Evolutionary conservation across 2,329 filamentous ascomycete genomes (phyloP), one percentile per base, ranked within the genome.

Genomic region (Alternaria consortialis): DNA sequence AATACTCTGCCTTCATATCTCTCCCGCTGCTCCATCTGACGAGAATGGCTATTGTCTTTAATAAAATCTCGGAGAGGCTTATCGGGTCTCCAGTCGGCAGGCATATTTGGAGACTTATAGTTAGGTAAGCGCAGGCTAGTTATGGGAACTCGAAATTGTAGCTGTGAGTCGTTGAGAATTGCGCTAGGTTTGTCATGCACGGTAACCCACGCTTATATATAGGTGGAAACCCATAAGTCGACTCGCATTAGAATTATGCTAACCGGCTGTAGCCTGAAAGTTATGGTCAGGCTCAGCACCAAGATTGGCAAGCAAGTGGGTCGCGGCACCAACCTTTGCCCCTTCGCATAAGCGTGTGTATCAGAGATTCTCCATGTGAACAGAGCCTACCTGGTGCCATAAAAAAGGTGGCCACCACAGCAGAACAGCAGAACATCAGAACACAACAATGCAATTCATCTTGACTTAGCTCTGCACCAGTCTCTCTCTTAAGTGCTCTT

Each of bases 1-100:
- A 63, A 63, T 25, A 56, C 25, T 50, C 48, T 63, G 42, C 60
- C n/a, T 60, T 56, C 8, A 54, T 56, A 63, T 34, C 42, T 55
- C 7, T 57, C n/a, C 42, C 46, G 27, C 44, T 50, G 37, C 60
- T 59, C 32, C 17, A 32, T 58, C 51, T 59, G 17, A 20, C 52
- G n/a, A 56, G 44, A 54, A 59, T 47, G 34, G 39, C 46, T 48
- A 25, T 53, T 58, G 4, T 62, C 50, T 59, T 58, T 56, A 20
- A 62, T 56, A 36, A 52, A 62, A 34, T 40, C 32, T 56, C 20
- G 34, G 20, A 52, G 5, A 63, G 27, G n/a, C 42, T 60, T 63
- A 36, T 56, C 12, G 12, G 47, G 32, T 53, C 50, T 58, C 50
- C 17, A 51, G 44, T 50, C 9, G 9, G 29, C 17, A 50, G 54